phyloP scores from a whole-genome alignment of 2,329 filamentous ascomycete genomes.

The Fusarium sp. region DNA sequence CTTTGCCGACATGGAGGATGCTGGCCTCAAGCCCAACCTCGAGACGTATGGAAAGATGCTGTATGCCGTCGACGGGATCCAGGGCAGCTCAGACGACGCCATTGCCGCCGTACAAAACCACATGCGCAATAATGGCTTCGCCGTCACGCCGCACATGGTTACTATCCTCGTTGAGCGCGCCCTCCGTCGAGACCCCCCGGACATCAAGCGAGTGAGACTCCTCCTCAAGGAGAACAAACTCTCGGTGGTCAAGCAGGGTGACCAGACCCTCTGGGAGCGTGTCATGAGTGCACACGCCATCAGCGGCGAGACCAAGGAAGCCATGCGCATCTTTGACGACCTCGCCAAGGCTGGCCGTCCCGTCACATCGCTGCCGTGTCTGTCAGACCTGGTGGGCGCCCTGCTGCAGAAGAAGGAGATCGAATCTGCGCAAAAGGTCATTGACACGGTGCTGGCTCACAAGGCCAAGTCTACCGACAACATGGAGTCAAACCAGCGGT shows the following conservation, averaged over 20 bases:
- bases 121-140: constrained; percentile 67
- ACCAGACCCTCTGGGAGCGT: constrained; percentile 77
- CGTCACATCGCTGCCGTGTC: constrained; percentile 57
- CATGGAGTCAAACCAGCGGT: constrained; percentile 45
- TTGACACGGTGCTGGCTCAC: constrained; percentile 46
- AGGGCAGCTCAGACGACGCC: constrained; percentile 58
- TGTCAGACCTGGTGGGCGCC: constrained; percentile 57
- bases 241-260: constrained; percentile 52
- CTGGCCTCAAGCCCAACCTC: constrained; percentile 69
- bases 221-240: constrained; percentile 70
- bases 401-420: constrained; percentile 44
- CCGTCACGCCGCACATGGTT: constrained; percentile 75
- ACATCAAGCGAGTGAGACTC: constrained; percentile 69
- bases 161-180: constrained; percentile 79
- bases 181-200: constrained; percentile 69
- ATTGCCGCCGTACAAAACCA: constrained; percentile 72
- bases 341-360: constrained; percentile 55
- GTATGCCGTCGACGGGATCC: constrained; percentile 58
- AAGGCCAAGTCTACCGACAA: constrained; percentile 41
- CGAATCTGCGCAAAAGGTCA: constrained; percentile 50
- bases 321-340: constrained; percentile 62
- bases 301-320: constrained; percentile 62
- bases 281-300: constrained; percentile 75
- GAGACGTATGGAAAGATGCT: constrained; percentile 79
- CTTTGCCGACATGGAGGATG: constrained; percentile 68